Evolutionary conservation across 208 protist species (phyloP), one percentile per base, ranked within the genome.

Genomic region (Leishmania braziliensis): DNA sequence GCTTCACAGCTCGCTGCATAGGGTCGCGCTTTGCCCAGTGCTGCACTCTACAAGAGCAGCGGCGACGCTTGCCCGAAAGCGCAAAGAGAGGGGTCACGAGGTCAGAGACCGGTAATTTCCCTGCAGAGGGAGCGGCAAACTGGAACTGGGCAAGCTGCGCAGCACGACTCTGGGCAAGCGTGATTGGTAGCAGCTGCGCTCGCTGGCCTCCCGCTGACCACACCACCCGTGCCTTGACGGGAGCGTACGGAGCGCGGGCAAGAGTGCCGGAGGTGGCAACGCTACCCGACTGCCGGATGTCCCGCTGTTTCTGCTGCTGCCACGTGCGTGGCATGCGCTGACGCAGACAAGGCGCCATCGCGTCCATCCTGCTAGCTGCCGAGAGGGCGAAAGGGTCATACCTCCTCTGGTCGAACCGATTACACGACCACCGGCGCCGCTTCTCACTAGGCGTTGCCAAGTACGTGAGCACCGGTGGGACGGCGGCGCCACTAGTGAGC

Each of bases 1-100:
- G 77, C 82, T 86, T 86, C 74, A 86, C 82, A 6, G 82, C 82
- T 26, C 50, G 82, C 33, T 72, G 77, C n/a, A 46, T 54, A 0
- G 82, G 66, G 10, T 86, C 82, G 5, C 82, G 78, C 74, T 86
- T 86, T 3, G 82, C 82, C 18, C 9, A 29, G 20, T 58, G 73
- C 66, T 36, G 76, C 63, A 18, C 73, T 51, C 43, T 9, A 0
- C 65, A 72, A n/a, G 56, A 46, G 23, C 50, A n/a, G 3, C 56
- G 73, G 5, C 72, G 78, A 46, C 46, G 54, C 36, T 26, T 56
- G 18, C 74, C 72, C 4, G 51, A 29, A 58, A 56, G 48, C 39
- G 77, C 60, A 26, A 36, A 50, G 53, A 82, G 63, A 43, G 60
- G 62, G 4, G 82, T 53, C 20, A 50, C 14, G 5, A 71, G 6